These are phyloP conservation scores for Sordaria brevicollis DNA, from an alignment of 495 filamentous ascomycete genomes.

Conservation along the genomic window DNA sequence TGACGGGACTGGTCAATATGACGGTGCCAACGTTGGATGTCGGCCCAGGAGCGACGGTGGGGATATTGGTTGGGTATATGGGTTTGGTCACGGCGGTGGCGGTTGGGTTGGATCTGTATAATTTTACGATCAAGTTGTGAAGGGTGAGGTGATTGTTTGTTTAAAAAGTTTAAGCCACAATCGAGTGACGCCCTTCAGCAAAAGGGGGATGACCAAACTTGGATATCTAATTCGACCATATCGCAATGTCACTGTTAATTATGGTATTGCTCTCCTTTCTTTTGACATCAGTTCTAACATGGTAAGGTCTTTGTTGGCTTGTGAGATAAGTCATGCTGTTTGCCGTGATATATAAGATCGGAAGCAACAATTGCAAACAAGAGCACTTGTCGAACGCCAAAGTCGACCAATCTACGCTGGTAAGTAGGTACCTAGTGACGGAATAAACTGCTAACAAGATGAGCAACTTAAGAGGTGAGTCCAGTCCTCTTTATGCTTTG, in stretches of 20 bases:
- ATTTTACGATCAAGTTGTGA: constrained; percentile 69
- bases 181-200: neutral
- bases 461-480: too few species aligned
- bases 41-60: constrained; percentile 52
- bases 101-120: constrained; percentile 55
- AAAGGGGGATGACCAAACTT: neutral
- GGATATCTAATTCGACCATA: neutral
- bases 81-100: constrained; percentile 55
- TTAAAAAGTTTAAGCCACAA: neutral
- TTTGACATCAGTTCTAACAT: neutral
- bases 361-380: neutral
- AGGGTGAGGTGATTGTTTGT: neutral
- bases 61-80: constrained; percentile 62
- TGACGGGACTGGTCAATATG: constrained; percentile 85
- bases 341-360: neutral
- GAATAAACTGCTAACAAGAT: too few species aligned
- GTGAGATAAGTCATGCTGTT: neutral
- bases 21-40: constrained; percentile 70
- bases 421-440: too few species aligned
- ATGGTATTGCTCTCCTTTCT: neutral
- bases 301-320: neutral
- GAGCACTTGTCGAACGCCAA: neutral
- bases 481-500: too few species aligned
- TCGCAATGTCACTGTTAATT: neutral
- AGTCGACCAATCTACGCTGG: neutral